Percentiles rank a stretch among this genome's conserved stretches.
phyloP scores from a whole-genome alignment of 768 basidiomycete genomes.

The Inosperma sp. region DNA sequence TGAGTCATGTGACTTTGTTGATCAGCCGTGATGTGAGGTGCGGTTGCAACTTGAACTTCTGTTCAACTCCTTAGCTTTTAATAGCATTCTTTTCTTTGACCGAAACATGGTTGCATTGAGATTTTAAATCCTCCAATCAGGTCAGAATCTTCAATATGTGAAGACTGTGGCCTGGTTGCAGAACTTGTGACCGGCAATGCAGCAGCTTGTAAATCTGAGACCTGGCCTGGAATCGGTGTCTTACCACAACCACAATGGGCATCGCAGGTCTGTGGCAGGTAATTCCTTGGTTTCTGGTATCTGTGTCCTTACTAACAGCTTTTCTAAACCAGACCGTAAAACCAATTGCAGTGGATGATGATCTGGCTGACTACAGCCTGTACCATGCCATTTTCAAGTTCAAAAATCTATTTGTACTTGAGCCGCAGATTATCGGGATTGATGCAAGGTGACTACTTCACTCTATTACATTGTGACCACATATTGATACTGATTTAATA shows the following conservation, averaged over 20 bases:
- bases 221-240: too few species aligned
- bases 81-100: too few species aligned
- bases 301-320: slow-evolving; percentile 6
- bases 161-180: too few species aligned
- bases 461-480: not conserved
- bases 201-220: too few species aligned
- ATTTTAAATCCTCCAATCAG: too few species aligned
- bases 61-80: too few species aligned
- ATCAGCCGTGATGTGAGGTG: not conserved
- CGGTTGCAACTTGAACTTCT: too few species aligned
- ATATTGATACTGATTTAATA: slow-evolving; percentile 3
- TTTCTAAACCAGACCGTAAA: slow-evolving; percentile 5
- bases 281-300: not conserved
- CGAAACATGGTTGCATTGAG: too few species aligned
- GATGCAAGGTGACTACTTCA: slow-evolving; percentile 10
- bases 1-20: not conserved
- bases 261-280: not conserved
- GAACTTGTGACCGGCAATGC: too few species aligned
- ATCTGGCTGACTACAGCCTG: slow-evolving; percentile 6
- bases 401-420: not conserved
- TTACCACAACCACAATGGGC: not conserved
- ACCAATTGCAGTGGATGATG: slow-evolving; percentile 2
- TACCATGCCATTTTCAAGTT: not conserved
- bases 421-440: slow-evolving; percentile 7
- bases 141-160: too few species aligned